Evolutionary conservation across 2,329 filamentous ascomycete genomes (phyloP), one percentile per base, ranked within the genome.

Genomic region (Scytalidium lignicola): DNA sequence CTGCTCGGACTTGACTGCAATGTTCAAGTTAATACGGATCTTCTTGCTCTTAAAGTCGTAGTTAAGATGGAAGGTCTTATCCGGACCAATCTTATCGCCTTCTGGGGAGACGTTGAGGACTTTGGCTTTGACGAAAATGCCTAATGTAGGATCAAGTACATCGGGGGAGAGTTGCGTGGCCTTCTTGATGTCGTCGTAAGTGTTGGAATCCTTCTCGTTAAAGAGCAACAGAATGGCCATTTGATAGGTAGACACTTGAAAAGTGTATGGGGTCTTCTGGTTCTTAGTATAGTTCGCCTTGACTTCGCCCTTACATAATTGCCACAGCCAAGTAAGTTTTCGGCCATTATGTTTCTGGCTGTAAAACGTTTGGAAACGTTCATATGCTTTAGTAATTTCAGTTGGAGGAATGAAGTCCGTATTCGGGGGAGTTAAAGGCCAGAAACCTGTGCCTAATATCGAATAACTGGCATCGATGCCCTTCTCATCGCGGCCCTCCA

Each of bases 41-140:
- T 97, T 99, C 79, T 99, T 99, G 74, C 85, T 90, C 79, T 95
- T 96, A 77, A 97, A 97, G 65, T 91, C 88, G 58, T 90, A 86
- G 72, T 99, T 99, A 53, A 99, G 78, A 43, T 78, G 78, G 70
- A 95, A 96, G 0, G 77, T 83, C 52, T 89, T 91, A 41, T 88
- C 89, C 1, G 87, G 78, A 12, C 83, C 86, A 2, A 86, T 80
- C 70, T 95, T 93, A 48, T 83, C 84, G 32, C 83, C 80, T 28
- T 87, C 83, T 0, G 87, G 83, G 28, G 76, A 78, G 59, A 89
- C 79, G 43, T 80, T 75, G 43, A 99, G 75, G 41, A 99, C 88
- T 74, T 92, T 96, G 54, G 93, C 91, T 74, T 96, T 97, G 61
- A 96, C 74, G 57, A 97, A 83, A 53, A 97, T 89, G 48, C 80